A percentile compares a stretch with the other conserved stretches of the same genome.
Evolutionary conservation across 805 yeast genomes (phyloP).

Genomic region (Zygosaccharomyces gambellarensis): DNA sequence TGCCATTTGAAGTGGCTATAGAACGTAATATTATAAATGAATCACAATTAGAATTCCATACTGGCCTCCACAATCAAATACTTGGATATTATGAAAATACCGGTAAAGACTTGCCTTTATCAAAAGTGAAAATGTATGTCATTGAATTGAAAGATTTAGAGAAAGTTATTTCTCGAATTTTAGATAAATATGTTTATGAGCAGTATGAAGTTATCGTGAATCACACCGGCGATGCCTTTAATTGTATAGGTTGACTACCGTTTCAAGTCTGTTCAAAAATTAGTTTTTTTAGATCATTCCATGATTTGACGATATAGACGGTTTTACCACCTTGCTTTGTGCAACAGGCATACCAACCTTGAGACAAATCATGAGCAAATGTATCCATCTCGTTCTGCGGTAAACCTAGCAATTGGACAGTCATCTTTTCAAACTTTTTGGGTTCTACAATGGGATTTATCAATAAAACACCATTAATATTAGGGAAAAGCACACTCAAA

Average conservation of each 20-base stretch:
- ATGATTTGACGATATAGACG: slow-evolving; percentile 20
- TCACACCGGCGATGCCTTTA: background rate
- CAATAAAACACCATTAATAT: slow-evolving; percentile 26
- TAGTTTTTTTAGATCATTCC: slow-evolving; percentile 14
- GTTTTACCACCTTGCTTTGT: slow-evolving; percentile 12
- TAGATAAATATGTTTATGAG: slow-evolving; percentile 12
- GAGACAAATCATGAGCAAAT: slow-evolving; percentile 1
- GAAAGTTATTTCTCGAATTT: slow-evolving; percentile 8
- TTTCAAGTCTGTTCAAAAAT: background rate
- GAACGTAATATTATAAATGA: background rate
- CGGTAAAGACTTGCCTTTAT: background rate
- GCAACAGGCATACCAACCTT: slow-evolving; percentile 9
- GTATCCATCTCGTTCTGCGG: background rate
- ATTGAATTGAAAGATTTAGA: slow-evolving; percentile 10
- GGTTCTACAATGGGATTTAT: slow-evolving; percentile 19
- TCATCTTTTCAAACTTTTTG: slow-evolving; percentile 21
- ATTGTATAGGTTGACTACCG: background rate
- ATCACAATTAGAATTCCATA: slow-evolving; percentile 9
- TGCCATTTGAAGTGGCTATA: slow-evolving; percentile 2
- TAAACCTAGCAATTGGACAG: slow-evolving; percentile 16
- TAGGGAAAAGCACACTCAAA: slow-evolving; percentile 25
- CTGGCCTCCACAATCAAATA: slow-evolving; percentile 11
- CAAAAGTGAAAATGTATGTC: slow-evolving; percentile 5
- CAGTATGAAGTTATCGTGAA: slow-evolving; percentile 4
- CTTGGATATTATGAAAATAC: slow-evolving; percentile 7